Conservation (phyloP, 2,329 filamentous ascomycete genomes). For the Fusarium continuum region DNA sequence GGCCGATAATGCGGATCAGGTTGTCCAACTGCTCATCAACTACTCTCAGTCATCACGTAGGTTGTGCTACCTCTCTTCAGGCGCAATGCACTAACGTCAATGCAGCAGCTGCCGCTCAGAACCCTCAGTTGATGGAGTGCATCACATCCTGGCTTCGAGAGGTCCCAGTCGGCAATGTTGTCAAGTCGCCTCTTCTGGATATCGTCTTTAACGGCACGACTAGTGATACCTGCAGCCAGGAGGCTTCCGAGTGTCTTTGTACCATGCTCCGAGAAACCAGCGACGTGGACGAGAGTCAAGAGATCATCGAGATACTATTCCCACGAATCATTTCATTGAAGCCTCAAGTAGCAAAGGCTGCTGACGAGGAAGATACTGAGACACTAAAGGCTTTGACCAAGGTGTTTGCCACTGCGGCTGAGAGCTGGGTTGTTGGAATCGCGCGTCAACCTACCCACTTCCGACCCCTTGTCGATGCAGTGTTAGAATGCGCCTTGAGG, state of each 20-base stretch:
- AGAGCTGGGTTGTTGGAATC: slow-evolving; percentile 93
- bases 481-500: slow-evolving; percentile 89
- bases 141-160: slow-evolving; percentile 97
- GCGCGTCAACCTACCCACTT: slow-evolving; percentile 85
- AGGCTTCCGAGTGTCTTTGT: slow-evolving; percentile 91
- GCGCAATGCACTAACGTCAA: slow-evolving; percentile 28
- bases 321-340: slow-evolving; percentile 80
- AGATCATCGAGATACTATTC: slow-evolving; percentile 83
- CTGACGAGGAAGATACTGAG: slow-evolving; percentile 84
- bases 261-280: slow-evolving; percentile 90
- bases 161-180: slow-evolving; percentile 83
- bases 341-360: slow-evolving; percentile 78
- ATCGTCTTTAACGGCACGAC: slow-evolving; percentile 81
- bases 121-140: slow-evolving; percentile 91
- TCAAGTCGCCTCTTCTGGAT: slow-evolving; percentile 85
- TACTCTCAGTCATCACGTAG: slow-evolving; percentile 92
- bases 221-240: slow-evolving; percentile 80
- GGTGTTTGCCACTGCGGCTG: slow-evolving; percentile 90
- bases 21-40: slow-evolving; percentile 85
- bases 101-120: slow-evolving; percentile 78
- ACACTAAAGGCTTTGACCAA: slow-evolving; percentile 88
- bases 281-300: slow-evolving; percentile 90
- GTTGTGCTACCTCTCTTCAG: slow-evolving; percentile 41
- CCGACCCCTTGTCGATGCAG: slow-evolving; percentile 83
- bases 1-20: slow-evolving; percentile 88